Conservation (phyloP, 495 filamentous ascomycete genomes). For the Evernia prunastri region DNA sequence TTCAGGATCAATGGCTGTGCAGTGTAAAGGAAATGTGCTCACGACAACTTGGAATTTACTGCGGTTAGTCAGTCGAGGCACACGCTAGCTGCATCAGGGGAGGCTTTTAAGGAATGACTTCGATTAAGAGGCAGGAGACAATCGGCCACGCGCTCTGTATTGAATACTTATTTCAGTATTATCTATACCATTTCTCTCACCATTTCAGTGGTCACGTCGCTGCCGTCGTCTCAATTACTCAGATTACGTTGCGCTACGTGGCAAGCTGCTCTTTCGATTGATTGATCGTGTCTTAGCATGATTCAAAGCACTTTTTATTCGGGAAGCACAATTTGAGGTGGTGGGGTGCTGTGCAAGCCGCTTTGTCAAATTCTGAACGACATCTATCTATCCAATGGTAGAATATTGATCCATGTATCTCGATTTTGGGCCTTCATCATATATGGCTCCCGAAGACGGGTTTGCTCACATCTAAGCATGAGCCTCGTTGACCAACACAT, state of each 20-base stretch:
- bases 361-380: background rate
- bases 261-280: no score
- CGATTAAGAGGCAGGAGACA: no score
- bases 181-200: no score
- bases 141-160: no score
- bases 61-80: background rate
- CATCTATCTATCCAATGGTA: background rate
- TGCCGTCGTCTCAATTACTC: no score
- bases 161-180: no score
- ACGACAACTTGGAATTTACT: background rate
- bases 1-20: background rate
- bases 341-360: background rate
- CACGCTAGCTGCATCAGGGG: background rate
- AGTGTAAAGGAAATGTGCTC: background rate
- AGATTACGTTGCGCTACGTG: no score
- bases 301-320: no score
- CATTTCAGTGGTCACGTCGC: no score
- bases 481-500: constrained; percentile 62
- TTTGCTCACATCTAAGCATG: constrained; percentile 20
- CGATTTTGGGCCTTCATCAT: background rate
- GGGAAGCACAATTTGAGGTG: no score
- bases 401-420: background rate
- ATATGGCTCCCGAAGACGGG: background rate
- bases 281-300: no score
- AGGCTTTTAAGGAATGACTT: no score